Evolutionary conservation across 1,284 basidiomycete species (phyloP).

Genomic region (Inonotus obliquus): DNA sequence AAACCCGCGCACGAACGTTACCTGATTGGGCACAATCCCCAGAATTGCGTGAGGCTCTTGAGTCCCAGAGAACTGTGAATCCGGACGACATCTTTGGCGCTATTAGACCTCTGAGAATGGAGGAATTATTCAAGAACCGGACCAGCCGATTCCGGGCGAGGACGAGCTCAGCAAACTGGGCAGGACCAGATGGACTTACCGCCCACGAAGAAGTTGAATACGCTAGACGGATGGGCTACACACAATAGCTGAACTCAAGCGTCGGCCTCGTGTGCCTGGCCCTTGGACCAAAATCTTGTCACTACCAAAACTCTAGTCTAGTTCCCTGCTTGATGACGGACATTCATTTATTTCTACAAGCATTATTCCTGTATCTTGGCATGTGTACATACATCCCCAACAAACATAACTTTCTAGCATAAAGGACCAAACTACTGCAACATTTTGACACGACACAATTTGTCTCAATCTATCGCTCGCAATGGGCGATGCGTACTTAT

Average conservation of each 20-base stretch:
- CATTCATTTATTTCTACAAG: neutral
- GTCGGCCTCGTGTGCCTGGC: neutral
- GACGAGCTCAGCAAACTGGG: slow-evolving; percentile 93
- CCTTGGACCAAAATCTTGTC: neutral
- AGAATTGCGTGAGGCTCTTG: slow-evolving; percentile 70
- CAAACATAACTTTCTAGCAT: neutral
- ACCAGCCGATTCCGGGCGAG: slow-evolving; percentile 81
- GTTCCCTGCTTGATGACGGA: neutral
- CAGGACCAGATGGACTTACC: slow-evolving; percentile 79
- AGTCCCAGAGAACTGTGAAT: slow-evolving; percentile 78
- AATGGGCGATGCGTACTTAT: too few relatives aligned
- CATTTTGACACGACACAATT: too few relatives aligned
- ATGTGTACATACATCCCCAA: slow-evolving; percentile 13
- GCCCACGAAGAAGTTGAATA: slow-evolving; percentile 82
- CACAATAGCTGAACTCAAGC: slow-evolving; percentile 19
- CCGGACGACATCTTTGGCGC: slow-evolving; percentile 91
- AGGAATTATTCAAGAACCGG: slow-evolving; percentile 72
- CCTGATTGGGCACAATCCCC: slow-evolving; percentile 91
- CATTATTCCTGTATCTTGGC: slow-evolving; percentile 9
- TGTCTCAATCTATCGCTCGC: too few relatives aligned
- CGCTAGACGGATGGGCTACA: slow-evolving; percentile 85
- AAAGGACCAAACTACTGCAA: too few relatives aligned
- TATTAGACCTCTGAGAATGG: slow-evolving; percentile 82
- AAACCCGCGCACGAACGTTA: slow-evolving; percentile 65
- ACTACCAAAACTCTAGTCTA: neutral